Evolutionary conservation across 305 asterid genomes (phyloP).

Genomic region (Fraxinus dipetala): DNA sequence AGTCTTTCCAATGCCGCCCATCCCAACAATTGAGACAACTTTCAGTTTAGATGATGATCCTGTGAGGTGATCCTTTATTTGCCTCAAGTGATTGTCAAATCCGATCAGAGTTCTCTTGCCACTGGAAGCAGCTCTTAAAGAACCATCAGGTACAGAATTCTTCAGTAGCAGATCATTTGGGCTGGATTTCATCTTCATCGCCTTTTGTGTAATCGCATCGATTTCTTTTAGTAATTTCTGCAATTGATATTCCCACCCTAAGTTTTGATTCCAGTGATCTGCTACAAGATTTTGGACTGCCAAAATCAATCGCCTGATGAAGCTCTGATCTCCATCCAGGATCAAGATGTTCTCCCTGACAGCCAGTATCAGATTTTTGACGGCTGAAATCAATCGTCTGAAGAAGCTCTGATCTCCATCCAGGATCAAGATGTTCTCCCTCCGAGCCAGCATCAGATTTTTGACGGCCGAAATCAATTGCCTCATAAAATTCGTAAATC

Average conservation of each 20-base stretch:
- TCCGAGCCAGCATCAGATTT: neutral
- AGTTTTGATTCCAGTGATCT: neutral
- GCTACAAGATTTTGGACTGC: neutral
- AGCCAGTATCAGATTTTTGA: too few relatives aligned
- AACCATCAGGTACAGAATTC: neutral
- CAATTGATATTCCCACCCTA: neutral
- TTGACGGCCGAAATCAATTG: neutral
- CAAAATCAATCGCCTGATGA: neutral
- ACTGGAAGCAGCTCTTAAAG: neutral
- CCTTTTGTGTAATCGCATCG: neutral
- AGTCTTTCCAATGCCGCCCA: slow-evolving; percentile 17
- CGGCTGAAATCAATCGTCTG: neutral
- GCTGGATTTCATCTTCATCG: neutral
- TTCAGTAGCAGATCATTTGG: neutral
- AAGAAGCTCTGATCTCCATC: neutral
- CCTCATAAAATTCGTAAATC: neutral
- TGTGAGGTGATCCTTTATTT: neutral
- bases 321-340: too few relatives aligned
- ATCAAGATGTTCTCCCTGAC: too few relatives aligned
- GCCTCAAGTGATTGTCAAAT: neutral
- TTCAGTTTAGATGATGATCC: neutral
- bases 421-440: neutral
- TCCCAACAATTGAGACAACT: neutral
- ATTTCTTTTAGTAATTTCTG: neutral
- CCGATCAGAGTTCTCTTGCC: neutral